Evolutionary conservation across 192 early-diverging fungal genomes (phyloP), one percentile per base, ranked within the genome.

Genomic region (Gamsiella multidivaricata): DNA sequence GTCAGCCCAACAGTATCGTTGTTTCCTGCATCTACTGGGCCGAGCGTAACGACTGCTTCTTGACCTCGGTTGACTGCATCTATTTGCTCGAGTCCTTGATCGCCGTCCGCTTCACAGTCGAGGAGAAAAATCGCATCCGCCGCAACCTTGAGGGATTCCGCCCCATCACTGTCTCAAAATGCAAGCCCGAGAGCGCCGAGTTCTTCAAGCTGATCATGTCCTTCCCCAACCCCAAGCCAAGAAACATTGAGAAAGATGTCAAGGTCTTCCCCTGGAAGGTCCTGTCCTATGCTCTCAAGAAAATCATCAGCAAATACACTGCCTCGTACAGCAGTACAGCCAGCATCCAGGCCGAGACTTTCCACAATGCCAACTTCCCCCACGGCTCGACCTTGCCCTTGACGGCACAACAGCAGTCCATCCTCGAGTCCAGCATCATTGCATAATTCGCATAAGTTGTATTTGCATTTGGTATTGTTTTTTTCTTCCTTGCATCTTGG

Each of bases 231-330:
- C 92, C 94, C 37, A 92, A 90, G 70, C 94, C 94, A 20, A 83
- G 94, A 36, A 94, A 94, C 83, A 94, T 93, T 61, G 92, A 93
- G 82, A 95, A 95, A 79, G 92, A 95, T 57, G 88, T 95, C 83
- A 95, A 95, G 69, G 92, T 95, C 5, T 95, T 92, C 80, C 83
- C 88, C 7, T 95, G 94, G 94, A 86, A 86, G 49, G 85, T 86
- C 1, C 68, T 95, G n/a, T 78, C 87, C 8, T 70, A 84, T 29
- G 92, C 91, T 0, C 81, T 94, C 42, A 86, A 89, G 46, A 95
- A 95, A 65, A 94, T 95, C 59, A 89, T 94, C 29, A 79, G 86
- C 54, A 95, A 94, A 70, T 92, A 92, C 74, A 89, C 86, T 45
- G 82, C 86, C 2, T 82, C 81, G 17, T 85, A 87, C 60, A 81